Percentiles rank a stretch among this genome's conserved stretches.
phyloP scores from a whole-genome alignment of 1,284 basidiomycete genomes.

The Ustilago curta region DNA sequence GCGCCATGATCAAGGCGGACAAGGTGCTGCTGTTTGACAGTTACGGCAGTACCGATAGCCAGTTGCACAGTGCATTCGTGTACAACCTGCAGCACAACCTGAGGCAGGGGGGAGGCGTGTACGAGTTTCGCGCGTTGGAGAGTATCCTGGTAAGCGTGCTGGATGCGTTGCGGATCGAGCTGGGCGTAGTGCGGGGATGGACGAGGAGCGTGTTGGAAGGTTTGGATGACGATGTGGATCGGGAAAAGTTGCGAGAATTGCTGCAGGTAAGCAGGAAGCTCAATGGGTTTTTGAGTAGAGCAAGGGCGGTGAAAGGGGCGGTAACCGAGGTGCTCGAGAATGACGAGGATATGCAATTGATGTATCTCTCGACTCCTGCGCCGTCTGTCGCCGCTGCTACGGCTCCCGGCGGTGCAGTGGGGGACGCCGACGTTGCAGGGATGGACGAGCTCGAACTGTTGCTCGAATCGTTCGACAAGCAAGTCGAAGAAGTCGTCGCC shows the following conservation, averaged over 20 bases:
- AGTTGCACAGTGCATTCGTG: slow-evolving; percentile 61
- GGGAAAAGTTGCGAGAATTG: slow-evolving; percentile 60
- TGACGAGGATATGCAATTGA: slow-evolving; percentile 81
- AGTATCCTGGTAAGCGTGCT: slow-evolving; percentile 61
- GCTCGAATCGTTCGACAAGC: slow-evolving; percentile 92
- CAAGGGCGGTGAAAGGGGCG: slow-evolving; percentile 54
- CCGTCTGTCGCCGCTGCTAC: background rate
- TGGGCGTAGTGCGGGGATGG: slow-evolving; percentile 53
- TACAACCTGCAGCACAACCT: slow-evolving; percentile 65
- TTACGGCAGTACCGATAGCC: slow-evolving; percentile 54
- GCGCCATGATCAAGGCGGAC: slow-evolving; percentile 93
- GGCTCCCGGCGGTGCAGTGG: no score
- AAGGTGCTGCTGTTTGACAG: slow-evolving; percentile 88
- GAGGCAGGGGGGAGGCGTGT: slow-evolving; percentile 48
- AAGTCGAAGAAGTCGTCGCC: slow-evolving; percentile 61
- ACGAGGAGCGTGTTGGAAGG: slow-evolving; percentile 52
- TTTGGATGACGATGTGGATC: slow-evolving; percentile 63
- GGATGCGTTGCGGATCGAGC: slow-evolving; percentile 60
- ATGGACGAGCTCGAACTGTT: slow-evolving; percentile 86
- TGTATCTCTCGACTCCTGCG: slow-evolving; percentile 75
- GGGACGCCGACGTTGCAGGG: background rate
- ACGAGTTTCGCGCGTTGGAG: slow-evolving; percentile 65
- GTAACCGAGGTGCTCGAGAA: slow-evolving; percentile 61
- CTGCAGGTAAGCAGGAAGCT: slow-evolving; percentile 61
- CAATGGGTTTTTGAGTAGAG: slow-evolving; percentile 52